phyloP scores from a whole-genome alignment of 108 stramenopile genomes.

The Cyclotella choctawhatcheeana region DNA sequence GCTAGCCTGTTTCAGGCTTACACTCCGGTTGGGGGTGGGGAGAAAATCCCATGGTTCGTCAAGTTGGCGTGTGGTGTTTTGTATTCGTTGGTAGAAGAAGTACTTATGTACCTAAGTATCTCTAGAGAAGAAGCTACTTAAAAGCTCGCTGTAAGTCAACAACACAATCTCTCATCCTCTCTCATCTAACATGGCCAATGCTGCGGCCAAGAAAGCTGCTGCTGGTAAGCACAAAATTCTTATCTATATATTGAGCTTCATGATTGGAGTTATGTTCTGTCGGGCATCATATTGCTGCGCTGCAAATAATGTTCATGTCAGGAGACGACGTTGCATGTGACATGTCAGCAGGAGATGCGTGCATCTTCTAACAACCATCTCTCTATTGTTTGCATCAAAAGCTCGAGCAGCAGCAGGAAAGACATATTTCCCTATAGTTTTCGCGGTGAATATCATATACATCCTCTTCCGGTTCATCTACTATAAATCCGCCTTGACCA shows the following conservation, averaged over 20 bases:
- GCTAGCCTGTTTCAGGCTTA: neutral
- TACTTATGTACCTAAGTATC: neutral
- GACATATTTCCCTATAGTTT: conserved; percentile 58
- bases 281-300: neutral
- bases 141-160: neutral
- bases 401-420: conserved; percentile 49
- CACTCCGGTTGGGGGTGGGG: neutral
- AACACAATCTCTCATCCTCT: neutral
- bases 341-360: no score
- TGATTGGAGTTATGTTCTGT: neutral
- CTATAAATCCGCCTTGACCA: conserved; percentile 13
- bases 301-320: no score
- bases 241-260: no score
- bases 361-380: no score
- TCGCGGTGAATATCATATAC: conserved; percentile 50
- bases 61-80: no score
- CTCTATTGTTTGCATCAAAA: neutral
- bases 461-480: conserved; percentile 41
- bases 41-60: no score
- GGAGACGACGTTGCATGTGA: no score
- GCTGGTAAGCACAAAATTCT: conserved; percentile 36
- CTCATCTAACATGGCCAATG: conserved; percentile 61
- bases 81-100: no score
- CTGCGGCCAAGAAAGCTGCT: conserved; percentile 69
- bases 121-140: neutral